These are phyloP conservation scores for Venturia carpophila DNA, from an alignment of 2,329 filamentous ascomycete genomes.

Conservation along the genomic window DNA sequence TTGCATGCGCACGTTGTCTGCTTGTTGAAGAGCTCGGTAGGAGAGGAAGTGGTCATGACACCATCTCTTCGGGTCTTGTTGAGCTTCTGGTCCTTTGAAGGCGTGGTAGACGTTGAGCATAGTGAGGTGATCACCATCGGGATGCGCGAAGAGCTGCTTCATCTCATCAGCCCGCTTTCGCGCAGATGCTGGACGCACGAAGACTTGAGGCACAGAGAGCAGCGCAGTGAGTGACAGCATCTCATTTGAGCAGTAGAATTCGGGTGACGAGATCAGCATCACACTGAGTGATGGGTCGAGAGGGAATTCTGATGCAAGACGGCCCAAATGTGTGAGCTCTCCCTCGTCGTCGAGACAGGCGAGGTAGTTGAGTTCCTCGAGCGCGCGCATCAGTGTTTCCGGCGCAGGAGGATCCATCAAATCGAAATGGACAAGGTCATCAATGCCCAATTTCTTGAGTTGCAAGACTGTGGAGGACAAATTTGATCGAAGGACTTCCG, in stretches of 20 bases:
- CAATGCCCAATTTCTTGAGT: constrained; percentile 91
- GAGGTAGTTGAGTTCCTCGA: constrained; percentile 96
- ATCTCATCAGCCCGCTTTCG: constrained; percentile 94
- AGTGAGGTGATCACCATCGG: constrained; percentile 90
- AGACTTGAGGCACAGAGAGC: constrained; percentile 89
- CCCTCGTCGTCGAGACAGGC: constrained; percentile 95
- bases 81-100: constrained; percentile 69
- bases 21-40: constrained; percentile 77
- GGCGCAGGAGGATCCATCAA: constrained; percentile 97
- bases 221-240: constrained; percentile 91
- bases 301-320: constrained; percentile 87
- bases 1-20: constrained; percentile 88
- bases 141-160: constrained; percentile 88
- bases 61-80: constrained; percentile 77
- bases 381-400: constrained; percentile 94
- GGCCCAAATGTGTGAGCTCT: constrained; percentile 77
- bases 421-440: constrained; percentile 96
- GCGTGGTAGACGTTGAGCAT: constrained; percentile 97
- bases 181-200: constrained; percentile 75
- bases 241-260: constrained; percentile 98
- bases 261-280: constrained; percentile 94
- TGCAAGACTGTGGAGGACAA: constrained; percentile 91
- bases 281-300: constrained; percentile 90
- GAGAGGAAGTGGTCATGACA: constrained; percentile 96
- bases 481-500: constrained; percentile 91